Evolutionary conservation across 2,329 filamentous ascomycete genomes (phyloP).

Genomic region (Fusarium duplospermum): DNA sequence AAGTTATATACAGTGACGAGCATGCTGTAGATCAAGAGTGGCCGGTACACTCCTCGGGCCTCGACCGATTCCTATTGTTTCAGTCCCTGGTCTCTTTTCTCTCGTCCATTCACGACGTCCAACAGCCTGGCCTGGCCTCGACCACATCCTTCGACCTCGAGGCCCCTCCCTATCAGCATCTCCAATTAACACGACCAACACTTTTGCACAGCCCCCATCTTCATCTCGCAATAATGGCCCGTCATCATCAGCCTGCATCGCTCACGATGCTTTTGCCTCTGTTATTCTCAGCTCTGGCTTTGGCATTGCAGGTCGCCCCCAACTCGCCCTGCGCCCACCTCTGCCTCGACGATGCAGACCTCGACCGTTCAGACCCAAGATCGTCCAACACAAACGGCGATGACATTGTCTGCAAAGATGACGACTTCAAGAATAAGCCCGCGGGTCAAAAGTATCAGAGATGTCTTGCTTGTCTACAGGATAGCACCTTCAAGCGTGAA

Average conservation of each 20-base stretch:
- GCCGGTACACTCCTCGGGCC: conserved; percentile 17
- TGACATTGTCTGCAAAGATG: conserved; percentile 62
- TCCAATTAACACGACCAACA: neutral
- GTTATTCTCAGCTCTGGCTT: conserved; percentile 42
- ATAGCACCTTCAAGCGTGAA: conserved; percentile 60
- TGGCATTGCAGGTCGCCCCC: conserved; percentile 62
- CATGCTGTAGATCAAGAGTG: conserved; percentile 23
- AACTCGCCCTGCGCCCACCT: conserved; percentile 65
- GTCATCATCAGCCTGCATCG: neutral
- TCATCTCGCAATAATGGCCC: conserved; percentile 12
- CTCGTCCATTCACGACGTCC: conserved; percentile 15
- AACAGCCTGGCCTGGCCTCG: conserved; percentile 36
- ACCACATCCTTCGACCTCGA: conserved; percentile 3
- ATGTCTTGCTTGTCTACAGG: conserved; percentile 65
- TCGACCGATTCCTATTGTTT: too few relatives aligned
- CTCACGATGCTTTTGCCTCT: conserved; percentile 11
- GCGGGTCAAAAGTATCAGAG: conserved; percentile 59
- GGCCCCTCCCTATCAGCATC: conserved; percentile 10
- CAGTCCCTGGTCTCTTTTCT: neutral
- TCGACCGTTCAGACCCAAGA: conserved; percentile 58
- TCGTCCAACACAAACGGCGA: conserved; percentile 57
- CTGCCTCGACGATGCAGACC: conserved; percentile 57
- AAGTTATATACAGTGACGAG: neutral
- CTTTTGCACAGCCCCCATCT: neutral
- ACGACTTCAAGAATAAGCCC: conserved; percentile 52